Conservation (phyloP, 371 early-diverging fungal species). For the Apophysomyces trapeziformis region DNA sequence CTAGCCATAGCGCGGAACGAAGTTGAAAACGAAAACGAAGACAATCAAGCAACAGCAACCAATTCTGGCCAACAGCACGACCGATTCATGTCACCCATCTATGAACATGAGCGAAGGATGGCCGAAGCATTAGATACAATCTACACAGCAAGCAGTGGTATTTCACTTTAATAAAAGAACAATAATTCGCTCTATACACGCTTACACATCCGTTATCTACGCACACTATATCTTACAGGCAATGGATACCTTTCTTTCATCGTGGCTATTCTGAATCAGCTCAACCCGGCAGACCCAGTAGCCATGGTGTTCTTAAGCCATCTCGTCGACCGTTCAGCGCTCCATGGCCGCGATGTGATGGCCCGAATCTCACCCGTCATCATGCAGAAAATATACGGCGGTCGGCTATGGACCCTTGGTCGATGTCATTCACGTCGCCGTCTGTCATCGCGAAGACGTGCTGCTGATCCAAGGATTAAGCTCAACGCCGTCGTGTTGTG, state of each 20-base stretch:
- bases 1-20: conserved; percentile 28
- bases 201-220: neutral
- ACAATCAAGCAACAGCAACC: neutral
- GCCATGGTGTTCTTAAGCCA: conserved; percentile 62
- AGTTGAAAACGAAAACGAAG: conserved; percentile 10
- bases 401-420: conserved; percentile 16
- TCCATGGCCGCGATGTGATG: conserved; percentile 57
- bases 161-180: conserved; percentile 28
- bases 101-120: conserved; percentile 32
- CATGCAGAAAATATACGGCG: conserved; percentile 30
- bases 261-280: conserved; percentile 26
- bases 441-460: conserved; percentile 1
- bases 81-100: conserved; percentile 5
- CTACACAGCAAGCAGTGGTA: conserved; percentile 36
- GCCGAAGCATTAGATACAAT: conserved; percentile 29
- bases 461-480: conserved; percentile 12
- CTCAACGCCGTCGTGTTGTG: conserved; percentile 47
- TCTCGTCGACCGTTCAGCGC: conserved; percentile 57
- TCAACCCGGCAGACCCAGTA: conserved; percentile 53
- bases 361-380: conserved; percentile 34
- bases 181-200: neutral
- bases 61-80: neutral
- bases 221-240: conserved; percentile 16
- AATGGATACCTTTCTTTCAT: conserved; percentile 45
- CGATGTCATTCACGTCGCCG: conserved; percentile 12